phyloP scores from a whole-genome alignment of 2,329 filamentous ascomycete genomes.

The Biscogniauxia sp. region DNA sequence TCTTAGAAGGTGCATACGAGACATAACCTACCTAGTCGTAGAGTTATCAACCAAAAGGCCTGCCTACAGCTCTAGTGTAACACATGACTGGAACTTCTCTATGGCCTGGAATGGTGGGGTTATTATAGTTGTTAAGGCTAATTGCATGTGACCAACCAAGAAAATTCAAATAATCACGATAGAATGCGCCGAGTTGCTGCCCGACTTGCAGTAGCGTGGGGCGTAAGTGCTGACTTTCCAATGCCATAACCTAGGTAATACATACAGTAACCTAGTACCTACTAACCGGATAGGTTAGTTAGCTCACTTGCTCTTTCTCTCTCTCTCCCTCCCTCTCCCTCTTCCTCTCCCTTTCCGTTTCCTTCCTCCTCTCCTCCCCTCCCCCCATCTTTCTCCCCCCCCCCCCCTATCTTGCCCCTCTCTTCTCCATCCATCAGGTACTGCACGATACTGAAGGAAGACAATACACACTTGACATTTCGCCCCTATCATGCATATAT shows the following conservation, averaged over 20 bases:
- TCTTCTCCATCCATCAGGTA: not conserved
- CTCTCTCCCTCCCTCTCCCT: not conserved
- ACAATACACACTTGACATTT: no score
- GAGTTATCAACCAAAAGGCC: not conserved
- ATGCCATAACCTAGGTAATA: no score
- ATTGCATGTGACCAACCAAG: not conserved
- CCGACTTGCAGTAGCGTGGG: not conserved
- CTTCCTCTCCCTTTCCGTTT: not conserved
- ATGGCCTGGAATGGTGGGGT: not conserved
- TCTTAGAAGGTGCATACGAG: no score
- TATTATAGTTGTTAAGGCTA: not conserved
- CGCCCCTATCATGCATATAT: no score
- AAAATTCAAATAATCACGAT: not conserved
- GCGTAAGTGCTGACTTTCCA: not conserved
- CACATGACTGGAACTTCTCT: no score
- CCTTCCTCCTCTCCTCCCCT: not conserved
- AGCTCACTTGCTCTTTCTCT: not conserved
- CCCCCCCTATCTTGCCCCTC: not conserved
- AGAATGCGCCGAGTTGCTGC: not conserved
- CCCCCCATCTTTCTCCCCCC: no score
- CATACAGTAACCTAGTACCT: no score
- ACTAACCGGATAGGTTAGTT: no score
- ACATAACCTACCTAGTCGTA: no score
- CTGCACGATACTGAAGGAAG: not conserved
- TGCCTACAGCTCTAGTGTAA: not conserved